Base-by-base conservation (phyloP, 768 basidiomycete genomes). In the Leccinum truebloodii region DNA sequence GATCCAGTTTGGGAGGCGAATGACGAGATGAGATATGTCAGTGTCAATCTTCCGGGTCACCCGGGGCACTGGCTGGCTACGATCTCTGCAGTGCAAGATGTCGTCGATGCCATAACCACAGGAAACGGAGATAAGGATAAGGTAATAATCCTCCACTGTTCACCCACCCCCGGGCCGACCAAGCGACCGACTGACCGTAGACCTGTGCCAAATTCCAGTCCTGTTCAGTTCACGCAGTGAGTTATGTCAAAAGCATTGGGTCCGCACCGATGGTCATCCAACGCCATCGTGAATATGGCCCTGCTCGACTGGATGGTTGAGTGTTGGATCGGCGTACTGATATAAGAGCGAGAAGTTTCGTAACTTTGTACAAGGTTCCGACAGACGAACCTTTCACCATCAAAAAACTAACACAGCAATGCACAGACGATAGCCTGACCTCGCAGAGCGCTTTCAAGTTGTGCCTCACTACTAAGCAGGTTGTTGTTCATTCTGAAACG, bases 1-100 rank as follows among this genome's bases (percentile, higher is more conserved):
- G 82, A 59, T 84, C 84, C 30, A 88, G 63, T 35, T 35, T 35
- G 5, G 34, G 13, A 13, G 34, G 13, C 12, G 34, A 13, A 34
- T 34, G 34, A 34, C 34, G 34, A 18, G 18, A 41, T 41, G 39
- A 41, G 4, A 41, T 18, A n/a, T 9, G 39, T 2, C 39, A n/a
- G 1, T 41, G 37, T 18, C 14, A n/a, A 9, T n/a, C 39, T 41
- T 41, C 39, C 18, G n/a, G n/a, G n/a, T 44, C 4, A 20, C 41
- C n/a, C 34, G 13, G 34, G n/a, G 41, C 18, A 12, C 41, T 12
- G 41, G 34, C 34, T 35, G 41, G 34, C 34, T 35, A 35, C 13
- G n/a, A 20, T 44, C 10, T 44, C n/a, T 44, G 41, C n/a, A 12
- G 41, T 44, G 41, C 41, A 44, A 44, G 5, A 44, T 44, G 20